These are phyloP conservation scores for Leishmania tropica DNA, from an alignment of 208 protist species.

Conservation along the genomic window DNA sequence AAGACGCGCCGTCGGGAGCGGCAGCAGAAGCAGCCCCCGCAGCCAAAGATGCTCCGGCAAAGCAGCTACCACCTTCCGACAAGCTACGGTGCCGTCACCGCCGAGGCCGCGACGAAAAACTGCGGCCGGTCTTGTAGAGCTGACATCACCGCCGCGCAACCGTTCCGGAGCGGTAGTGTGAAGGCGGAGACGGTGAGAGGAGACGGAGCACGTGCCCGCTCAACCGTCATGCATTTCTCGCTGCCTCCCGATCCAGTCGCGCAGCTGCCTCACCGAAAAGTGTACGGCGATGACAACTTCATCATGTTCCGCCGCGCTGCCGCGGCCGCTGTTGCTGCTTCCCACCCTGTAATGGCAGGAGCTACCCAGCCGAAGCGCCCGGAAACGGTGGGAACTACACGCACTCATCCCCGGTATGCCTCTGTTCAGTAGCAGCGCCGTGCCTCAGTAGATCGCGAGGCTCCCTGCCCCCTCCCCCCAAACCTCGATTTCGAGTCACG, in stretches of 20 bases:
- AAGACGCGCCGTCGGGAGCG: neutral
- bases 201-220: neutral
- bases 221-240: neutral
- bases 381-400: neutral
- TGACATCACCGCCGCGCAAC: neutral
- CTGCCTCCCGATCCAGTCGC: neutral
- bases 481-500: neutral
- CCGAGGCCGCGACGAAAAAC: neutral
- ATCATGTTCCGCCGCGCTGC: neutral
- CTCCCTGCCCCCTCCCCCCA: neutral
- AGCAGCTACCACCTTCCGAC: neutral
- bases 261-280: neutral
- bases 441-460: neutral
- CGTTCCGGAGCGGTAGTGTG: neutral
- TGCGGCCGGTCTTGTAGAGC: neutral
- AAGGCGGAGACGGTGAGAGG: conserved; percentile 5
- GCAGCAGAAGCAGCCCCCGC: neutral
- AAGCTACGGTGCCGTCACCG: neutral
- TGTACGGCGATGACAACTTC: neutral
- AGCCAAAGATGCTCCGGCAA: neutral
- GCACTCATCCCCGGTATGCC: neutral
- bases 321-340: neutral
- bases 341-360: neutral
- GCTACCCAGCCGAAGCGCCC: neutral
- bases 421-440: neutral